Evolutionary conservation across 768 basidiomycete genomes (phyloP).

Genomic region (Paxillus involutus): DNA sequence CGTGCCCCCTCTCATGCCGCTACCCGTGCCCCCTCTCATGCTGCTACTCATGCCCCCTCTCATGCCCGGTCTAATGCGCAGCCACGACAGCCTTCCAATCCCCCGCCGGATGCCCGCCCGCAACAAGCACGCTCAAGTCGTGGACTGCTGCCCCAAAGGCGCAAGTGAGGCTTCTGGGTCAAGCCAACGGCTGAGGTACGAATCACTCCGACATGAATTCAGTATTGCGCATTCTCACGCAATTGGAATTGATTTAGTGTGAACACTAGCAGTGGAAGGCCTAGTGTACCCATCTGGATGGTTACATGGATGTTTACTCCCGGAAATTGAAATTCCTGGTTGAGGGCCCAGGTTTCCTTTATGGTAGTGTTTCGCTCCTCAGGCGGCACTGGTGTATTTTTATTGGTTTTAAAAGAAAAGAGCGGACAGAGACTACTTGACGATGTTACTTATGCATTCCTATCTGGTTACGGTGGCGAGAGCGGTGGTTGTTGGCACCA

Average conservation of each 20-base stretch:
- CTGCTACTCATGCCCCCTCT: too few relatives aligned
- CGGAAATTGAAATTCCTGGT: background rate
- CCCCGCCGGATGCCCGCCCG: conserved; percentile 15
- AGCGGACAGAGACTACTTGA: background rate
- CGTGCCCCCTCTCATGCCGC: too few relatives aligned
- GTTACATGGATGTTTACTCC: conserved; percentile 15
- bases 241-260: conserved; percentile 21
- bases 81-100: background rate
- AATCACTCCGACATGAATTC: conserved; percentile 25
- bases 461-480: background rate
- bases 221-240: conserved; percentile 15
- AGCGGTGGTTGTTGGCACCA: background rate
- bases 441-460: background rate
- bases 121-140: conserved; percentile 14
- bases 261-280: conserved; percentile 21
- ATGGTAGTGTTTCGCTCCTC: conserved; percentile 4
- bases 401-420: background rate
- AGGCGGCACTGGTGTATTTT: conserved; percentile 11
- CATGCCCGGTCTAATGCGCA: too few relatives aligned
- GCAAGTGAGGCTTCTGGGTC: conserved; percentile 13
- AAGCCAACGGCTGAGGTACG: conserved; percentile 23
- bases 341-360: conserved; percentile 13
- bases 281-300: conserved; percentile 19
- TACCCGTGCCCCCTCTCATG: too few relatives aligned
- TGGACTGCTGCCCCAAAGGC: conserved; percentile 5